Evolutionary conservation across 495 filamentous ascomycete genomes (phyloP).

Genomic region (Lentithecium fluviatile): DNA sequence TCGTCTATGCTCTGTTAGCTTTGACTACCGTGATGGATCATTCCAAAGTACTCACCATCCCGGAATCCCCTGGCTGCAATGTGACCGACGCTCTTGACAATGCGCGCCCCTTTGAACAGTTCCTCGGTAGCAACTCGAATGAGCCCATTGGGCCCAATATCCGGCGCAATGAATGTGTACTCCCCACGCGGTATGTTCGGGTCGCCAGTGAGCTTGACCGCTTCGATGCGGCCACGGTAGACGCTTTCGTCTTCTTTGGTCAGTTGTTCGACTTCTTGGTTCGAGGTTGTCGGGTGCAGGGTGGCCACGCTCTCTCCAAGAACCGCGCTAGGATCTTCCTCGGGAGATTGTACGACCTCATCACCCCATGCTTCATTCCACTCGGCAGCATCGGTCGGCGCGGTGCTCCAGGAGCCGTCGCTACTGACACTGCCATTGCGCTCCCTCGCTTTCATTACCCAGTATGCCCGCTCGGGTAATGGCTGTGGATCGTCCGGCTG

Average conservation of each 20-base stretch:
- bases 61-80: conserved; percentile 69
- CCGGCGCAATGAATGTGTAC: conserved; percentile 72
- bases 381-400: background rate
- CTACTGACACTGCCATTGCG: conserved; percentile 19
- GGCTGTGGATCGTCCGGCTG: conserved; percentile 57
- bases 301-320: conserved; percentile 15
- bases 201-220: conserved; percentile 89
- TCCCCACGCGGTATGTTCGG: conserved; percentile 84
- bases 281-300: conserved; percentile 3
- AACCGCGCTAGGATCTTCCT: background rate
- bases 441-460: conserved; percentile 12
- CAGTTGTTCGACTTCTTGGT: background rate
- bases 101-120: conserved; percentile 68
- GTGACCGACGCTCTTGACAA: conserved; percentile 76
- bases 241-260: conserved; percentile 34
- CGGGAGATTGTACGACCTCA: background rate
- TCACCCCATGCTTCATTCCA: background rate
- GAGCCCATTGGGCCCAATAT: conserved; percentile 65
- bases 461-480: conserved; percentile 19
- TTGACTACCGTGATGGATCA: background rate
- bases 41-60: conserved; percentile 55
- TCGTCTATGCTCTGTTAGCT: conserved; percentile 49
- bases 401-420: conserved; percentile 24
- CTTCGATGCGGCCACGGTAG: conserved; percentile 65
- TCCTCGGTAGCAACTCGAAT: conserved; percentile 62